These are phyloP conservation scores for Orychophragmus violaceus DNA, from an alignment of 345 rosid genomes.

Conservation along the genomic window DNA sequence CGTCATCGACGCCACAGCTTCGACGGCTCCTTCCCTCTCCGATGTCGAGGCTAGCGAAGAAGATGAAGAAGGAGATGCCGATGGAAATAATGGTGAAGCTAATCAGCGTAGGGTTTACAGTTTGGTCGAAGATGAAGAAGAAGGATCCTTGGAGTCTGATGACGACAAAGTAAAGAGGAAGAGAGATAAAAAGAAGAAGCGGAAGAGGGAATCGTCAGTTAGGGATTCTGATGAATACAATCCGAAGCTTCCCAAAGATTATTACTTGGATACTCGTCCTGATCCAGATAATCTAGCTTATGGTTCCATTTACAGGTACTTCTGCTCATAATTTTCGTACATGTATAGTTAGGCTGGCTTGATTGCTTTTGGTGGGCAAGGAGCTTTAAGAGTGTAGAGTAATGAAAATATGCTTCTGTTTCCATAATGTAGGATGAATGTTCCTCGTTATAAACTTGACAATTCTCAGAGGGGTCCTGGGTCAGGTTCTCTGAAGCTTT, in stretches of 20 bases:
- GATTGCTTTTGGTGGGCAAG: no score
- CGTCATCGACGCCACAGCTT: conserved; percentile 43
- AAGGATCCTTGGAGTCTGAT: conserved; percentile 28
- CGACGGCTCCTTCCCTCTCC: conserved; percentile 25
- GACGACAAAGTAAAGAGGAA: conserved; percentile 32
- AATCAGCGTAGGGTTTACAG: conserved; percentile 32
- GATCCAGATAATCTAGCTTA: conserved; percentile 81
- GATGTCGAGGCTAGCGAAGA: conserved; percentile 22
- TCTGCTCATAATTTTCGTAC: background rate
- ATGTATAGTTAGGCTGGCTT: background rate
- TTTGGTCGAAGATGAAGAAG: conserved; percentile 40
- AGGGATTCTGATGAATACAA: conserved; percentile 43
- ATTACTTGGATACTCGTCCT: conserved; percentile 77
- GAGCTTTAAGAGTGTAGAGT: no score
- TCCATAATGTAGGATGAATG: conserved; percentile 64
- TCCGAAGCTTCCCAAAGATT: conserved; percentile 58
- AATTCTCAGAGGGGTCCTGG: conserved; percentile 33
- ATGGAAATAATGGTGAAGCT: background rate
- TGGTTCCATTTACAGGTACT: conserved; percentile 76
- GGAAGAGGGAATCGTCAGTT: conserved; percentile 37
- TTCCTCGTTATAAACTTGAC: conserved; percentile 64
- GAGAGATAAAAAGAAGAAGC: conserved; percentile 37
- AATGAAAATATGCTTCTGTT: no score
- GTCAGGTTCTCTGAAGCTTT: conserved; percentile 34
- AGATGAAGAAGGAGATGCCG: conserved; percentile 33